These are phyloP conservation scores for Termitomyces sp. DNA, from an alignment of 1,284 basidiomycete species.

Conservation along the genomic window DNA sequence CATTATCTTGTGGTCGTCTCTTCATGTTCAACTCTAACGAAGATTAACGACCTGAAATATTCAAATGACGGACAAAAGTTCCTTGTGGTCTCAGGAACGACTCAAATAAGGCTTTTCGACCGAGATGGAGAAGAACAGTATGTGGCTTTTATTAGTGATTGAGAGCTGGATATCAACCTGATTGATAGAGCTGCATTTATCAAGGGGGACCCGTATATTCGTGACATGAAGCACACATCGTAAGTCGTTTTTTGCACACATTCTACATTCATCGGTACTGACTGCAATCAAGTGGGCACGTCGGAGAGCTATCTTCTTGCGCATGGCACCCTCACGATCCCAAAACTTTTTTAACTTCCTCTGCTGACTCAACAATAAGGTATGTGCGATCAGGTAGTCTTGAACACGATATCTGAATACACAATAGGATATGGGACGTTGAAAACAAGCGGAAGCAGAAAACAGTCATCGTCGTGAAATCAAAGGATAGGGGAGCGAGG, in stretches of 20 bases:
- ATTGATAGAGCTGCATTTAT: slow-evolving; percentile 74
- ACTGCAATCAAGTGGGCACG: slow-evolving; percentile 72
- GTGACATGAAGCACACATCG: slow-evolving; percentile 97
- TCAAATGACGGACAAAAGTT: slow-evolving; percentile 83
- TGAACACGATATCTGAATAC: background rate
- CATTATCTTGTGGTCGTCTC: background rate
- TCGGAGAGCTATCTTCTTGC: slow-evolving; percentile 86
- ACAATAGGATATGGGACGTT: slow-evolving; percentile 84
- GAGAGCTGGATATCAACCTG: slow-evolving; percentile 40
- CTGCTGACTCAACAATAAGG: slow-evolving; percentile 94
- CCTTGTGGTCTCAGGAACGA: slow-evolving; percentile 83
- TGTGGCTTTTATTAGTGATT: slow-evolving; percentile 31
- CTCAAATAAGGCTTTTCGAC: slow-evolving; percentile 85
- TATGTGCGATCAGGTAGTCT: slow-evolving; percentile 29
- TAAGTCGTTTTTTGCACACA: slow-evolving; percentile 34
- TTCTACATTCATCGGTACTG: background rate
- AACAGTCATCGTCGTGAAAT: slow-evolving; percentile 92
- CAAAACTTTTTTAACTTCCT: slow-evolving; percentile 84
- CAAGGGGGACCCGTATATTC: slow-evolving; percentile 96
- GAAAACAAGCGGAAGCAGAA: slow-evolving; percentile 88
- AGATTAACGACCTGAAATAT: slow-evolving; percentile 89
- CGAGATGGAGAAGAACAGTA: slow-evolving; percentile 88
- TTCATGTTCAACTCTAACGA: slow-evolving; percentile 7
- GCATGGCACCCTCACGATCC: slow-evolving; percentile 87
- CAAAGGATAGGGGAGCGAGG: slow-evolving; percentile 90